Conservation (phyloP, 768 basidiomycete species). For the Mycena galopus region DNA sequence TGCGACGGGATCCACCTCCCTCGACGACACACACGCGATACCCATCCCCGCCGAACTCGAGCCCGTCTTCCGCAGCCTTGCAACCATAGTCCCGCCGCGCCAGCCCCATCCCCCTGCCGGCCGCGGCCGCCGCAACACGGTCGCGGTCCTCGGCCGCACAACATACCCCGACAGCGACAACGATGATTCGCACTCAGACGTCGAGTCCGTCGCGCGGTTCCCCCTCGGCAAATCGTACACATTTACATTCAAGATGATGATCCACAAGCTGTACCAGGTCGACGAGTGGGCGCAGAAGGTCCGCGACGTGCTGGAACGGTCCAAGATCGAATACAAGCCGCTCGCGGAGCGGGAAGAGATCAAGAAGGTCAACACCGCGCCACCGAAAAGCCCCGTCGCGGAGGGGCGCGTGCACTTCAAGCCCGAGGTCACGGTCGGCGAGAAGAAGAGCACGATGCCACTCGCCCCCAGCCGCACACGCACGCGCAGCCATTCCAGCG, state of each 20-base stretch:
- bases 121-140: constrained; percentile 40
- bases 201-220: constrained; percentile 54
- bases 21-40: constrained; percentile 48
- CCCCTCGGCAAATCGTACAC: constrained; percentile 60
- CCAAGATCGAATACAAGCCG: constrained; percentile 69
- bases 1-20: constrained; percentile 38
- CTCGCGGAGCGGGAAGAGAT: constrained; percentile 55
- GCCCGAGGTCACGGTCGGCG: constrained; percentile 36
- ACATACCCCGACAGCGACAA: constrained; percentile 26
- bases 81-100: constrained; percentile 35
- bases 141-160: constrained; percentile 34
- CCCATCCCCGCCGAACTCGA: constrained; percentile 47
- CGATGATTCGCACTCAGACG: constrained; percentile 34
- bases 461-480: constrained; percentile 46
- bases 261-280: constrained; percentile 73
- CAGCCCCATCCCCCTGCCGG: constrained; percentile 31
- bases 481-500: constrained; percentile 51
- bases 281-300: constrained; percentile 73
- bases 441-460: constrained; percentile 36
- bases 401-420: constrained; percentile 46
- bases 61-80: constrained; percentile 46
- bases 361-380: constrained; percentile 35
- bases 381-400: constrained; percentile 23
- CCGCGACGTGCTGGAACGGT: constrained; percentile 64
- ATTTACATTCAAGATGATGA: constrained; percentile 78